Evolutionary conservation across 2,329 filamentous ascomycete genomes (phyloP), one percentile per base, ranked within the genome.

Genomic region (Neocatenulostroma microsporum): DNA sequence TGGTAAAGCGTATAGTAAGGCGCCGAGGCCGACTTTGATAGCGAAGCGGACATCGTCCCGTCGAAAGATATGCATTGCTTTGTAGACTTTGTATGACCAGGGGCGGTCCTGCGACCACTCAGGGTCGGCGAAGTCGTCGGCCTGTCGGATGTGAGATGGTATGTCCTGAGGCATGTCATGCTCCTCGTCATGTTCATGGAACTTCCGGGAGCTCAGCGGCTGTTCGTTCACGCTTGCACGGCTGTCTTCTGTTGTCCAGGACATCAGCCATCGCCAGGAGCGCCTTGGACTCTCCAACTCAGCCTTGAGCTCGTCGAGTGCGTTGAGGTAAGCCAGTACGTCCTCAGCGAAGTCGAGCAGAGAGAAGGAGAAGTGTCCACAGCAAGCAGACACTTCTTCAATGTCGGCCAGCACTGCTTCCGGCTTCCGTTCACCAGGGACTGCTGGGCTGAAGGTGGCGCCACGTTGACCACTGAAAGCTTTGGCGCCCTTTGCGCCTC

Each of bases 301-400:
- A 5, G 65, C 57, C 57, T 91, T 88, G 26, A 96, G 63, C 27
- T 94, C 84, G 54, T 95, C 86, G 4, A 98, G 66, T 1, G 91
- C 80, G 35, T 85, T 78, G 29, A 98, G 62, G 50, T 94, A 91
- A 10, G 74, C 75, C 47, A 84, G 78, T 65, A 94, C 83, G 55
- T 95, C 87, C 55, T 94, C 84, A 0, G 86, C 88, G 54, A 96
- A 89, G 48, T 91, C 84, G 45, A 91, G 76, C 18, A 98, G 68
- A 28, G 84, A 93, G 57, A 91, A 95, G 55, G 84, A 89, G 56
- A 96, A 98, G 61, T 96, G 88, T 0, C 91, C 89, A 54, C 91
- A 98, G 39, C 88, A 93, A n/a, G 91, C 89, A 26, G 89, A 88
- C 9, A 96, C 88, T 61, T 98, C 91, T 58, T 98, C 91, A 39